Conservation (phyloP, 805 yeast genomes). For the Komagataella kurtzmanii region DNA sequence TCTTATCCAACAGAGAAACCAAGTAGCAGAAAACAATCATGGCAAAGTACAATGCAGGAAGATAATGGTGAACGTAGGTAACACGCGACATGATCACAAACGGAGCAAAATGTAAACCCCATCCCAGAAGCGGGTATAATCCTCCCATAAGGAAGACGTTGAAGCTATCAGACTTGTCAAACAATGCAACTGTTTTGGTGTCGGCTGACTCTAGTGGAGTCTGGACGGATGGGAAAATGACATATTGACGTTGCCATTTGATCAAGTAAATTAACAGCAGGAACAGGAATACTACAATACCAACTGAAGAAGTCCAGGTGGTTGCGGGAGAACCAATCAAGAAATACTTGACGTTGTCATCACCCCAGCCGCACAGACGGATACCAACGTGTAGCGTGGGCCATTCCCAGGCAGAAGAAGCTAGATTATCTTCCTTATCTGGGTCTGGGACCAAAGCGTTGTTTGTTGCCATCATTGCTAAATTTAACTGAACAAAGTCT, state of each 20-base stretch:
- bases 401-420: slow-evolving; percentile 82
- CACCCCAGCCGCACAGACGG: slow-evolving; percentile 47
- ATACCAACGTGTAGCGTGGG: slow-evolving; percentile 68
- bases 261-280: slow-evolving; percentile 26
- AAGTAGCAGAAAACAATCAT: slow-evolving; percentile 59
- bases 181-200: neutral
- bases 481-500: slow-evolving; percentile 61
- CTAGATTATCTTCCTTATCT: slow-evolving; percentile 59
- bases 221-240: slow-evolving; percentile 36
- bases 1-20: slow-evolving; percentile 25
- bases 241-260: slow-evolving; percentile 77
- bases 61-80: slow-evolving; percentile 90
- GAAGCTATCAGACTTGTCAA: slow-evolving; percentile 2
- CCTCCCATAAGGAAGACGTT: slow-evolving; percentile 45
- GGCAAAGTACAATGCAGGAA: slow-evolving; percentile 93
- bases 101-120: slow-evolving; percentile 83
- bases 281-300: slow-evolving; percentile 33
- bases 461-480: slow-evolving; percentile 83
- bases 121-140: slow-evolving; percentile 75
- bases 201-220: slow-evolving; percentile 1
- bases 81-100: slow-evolving; percentile 92
- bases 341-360: slow-evolving; percentile 35
- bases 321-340: slow-evolving; percentile 54
- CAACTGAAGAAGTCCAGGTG: slow-evolving; percentile 48
- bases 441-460: slow-evolving; percentile 70